A percentile compares a stretch with the other conserved stretches of the same genome.
Evolutionary conservation across 140 eudicot species (phyloP).

Genomic region (Bidens hawaiensis): DNA sequence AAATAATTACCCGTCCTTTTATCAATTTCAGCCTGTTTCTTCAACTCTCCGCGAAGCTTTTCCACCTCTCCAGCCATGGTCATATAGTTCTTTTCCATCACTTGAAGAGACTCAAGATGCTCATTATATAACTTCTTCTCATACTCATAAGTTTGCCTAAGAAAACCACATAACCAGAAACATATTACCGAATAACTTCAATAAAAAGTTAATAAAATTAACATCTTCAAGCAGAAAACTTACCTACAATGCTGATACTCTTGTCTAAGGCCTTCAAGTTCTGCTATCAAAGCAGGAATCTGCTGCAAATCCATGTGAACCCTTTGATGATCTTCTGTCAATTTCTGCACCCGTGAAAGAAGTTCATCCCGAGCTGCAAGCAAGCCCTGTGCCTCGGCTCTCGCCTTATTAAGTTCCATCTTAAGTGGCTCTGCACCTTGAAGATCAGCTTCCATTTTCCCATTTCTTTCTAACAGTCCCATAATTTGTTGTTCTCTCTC

Average conservation of each 20-base stretch:
- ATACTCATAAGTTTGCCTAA: conserved; percentile 79
- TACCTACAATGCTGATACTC: conserved; percentile 93
- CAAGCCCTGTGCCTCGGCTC: conserved; percentile 69
- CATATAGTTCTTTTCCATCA: conserved; percentile 92
- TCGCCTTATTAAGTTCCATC: conserved; percentile 63
- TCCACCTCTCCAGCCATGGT: conserved; percentile 94
- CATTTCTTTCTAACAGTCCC: conserved; percentile 55
- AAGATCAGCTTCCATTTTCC: conserved; percentile 68
- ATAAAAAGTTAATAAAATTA: too few relatives aligned
- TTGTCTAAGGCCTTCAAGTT: conserved; percentile 73
- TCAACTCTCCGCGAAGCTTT: conserved; percentile 76
- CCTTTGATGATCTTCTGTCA: conserved; percentile 68
- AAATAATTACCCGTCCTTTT: conserved; percentile 55
- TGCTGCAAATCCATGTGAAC: conserved; percentile 68
- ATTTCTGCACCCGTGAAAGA: conserved; percentile 51
- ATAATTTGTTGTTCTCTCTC: conserved; percentile 75
- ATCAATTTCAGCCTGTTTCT: conserved; percentile 60
- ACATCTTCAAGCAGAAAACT: conserved; percentile 9
- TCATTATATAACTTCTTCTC: conserved; percentile 84
- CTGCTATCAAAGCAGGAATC: conserved; percentile 58
- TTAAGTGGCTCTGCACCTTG: conserved; percentile 60
- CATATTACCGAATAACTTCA: too few relatives aligned
- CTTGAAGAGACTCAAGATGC: conserved; percentile 96
- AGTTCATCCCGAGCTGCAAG: conserved; percentile 66
- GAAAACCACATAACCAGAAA: conserved; percentile 10